Base-by-base conservation (phyloP, 1,139 yeast genomes). In the Insectozyma bohioensis region DNA sequence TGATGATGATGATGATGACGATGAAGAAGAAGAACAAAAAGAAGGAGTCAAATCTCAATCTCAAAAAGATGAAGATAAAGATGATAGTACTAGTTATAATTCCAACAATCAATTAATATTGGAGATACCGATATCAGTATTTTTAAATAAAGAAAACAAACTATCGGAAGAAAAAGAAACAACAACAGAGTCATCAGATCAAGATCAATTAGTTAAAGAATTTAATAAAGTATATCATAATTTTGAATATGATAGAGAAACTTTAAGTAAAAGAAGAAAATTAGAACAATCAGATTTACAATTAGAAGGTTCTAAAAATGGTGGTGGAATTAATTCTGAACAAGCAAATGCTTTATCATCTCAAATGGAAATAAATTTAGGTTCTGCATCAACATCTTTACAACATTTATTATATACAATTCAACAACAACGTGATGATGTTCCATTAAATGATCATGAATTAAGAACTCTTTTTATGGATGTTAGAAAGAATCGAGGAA, bases 401-500 rank as follows among this genome's bases (percentile, higher is more conserved):
- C 86, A 87, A 54, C 92, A 92, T 53, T 69, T 92, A 33, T 62
- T 94, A 23, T 75, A 79, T 4, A 77, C 84, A 1, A 87, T 92
- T 40, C 96, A 87, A 45, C 76, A 74, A 20, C 80, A 84, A 40
- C 76, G 96, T 46, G 87, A 87, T 15, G 75, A 77, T 37, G 66
- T 90, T 32, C 72, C 77, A 2, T 68, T 94, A 28, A 80, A 87
- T n/a, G 97, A 90, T 52, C 70, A 77, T 36, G 98, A 94, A 51
- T 72, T 92, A 40, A 77, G 95, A 38, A 84, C 83, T 34, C 70
- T 92, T 40, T 82, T 92, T 34, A 78, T 87, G 72, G 98, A 92
- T 53, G 97, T 92, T 9, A 75, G 97, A 31, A 92, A 90, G 49
- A 90, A 90, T 52, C 70, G 97, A 45, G 95, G 97, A 0, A 92